Base-by-base conservation (phyloP, 208 protist genomes). In the Trypanosoma avium region DNA sequence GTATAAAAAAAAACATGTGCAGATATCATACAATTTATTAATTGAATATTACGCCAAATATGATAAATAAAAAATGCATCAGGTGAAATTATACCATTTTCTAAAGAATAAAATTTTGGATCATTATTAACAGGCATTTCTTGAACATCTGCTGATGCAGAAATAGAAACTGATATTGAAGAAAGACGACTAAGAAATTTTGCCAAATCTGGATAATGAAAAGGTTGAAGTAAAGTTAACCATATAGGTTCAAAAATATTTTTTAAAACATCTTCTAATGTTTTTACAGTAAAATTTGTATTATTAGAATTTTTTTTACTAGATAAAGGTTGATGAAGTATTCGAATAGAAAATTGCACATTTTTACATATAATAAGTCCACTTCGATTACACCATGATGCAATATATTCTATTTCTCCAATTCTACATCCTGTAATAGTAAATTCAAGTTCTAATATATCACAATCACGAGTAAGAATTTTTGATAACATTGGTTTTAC, bases 231-330 rank as follows among this genome's bases (percentile, higher is more conserved):
- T 10, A 96, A 86, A 3, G 95, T 97, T 27, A 97, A 73, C 77
- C 99, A 99, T 3, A 99, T 76, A 1, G 98, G 98, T n/a, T 61
- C 24, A 73, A 99, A 99, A 6, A 99, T 81, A 77, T 98, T 98
- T 30, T 91, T 67, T 12, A 99, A 55, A 21, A 99, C 71, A 30
- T 97, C 82, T 22, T 81, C 67, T 46, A 70, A 42, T 17, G n/a
- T 66, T 38, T 63, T 57, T 2, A 30, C 57, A 2, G 45, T 46
- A 48, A 43, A 49, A 30, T 35, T 36, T 26, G 1, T 19, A 26
- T 45, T 42, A 10, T 27, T 29, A 15, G 15, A 4, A n/a, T n/a
- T n/a, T n/a, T n/a, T n/a, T n/a, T n/a, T n/a, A n/a, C n/a, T n/a
- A 15, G 13, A 26, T 9, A 55, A 52, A 30, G 72, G 76, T 17